Conservation (phyloP, 805 yeast species). For the Metschnikowia cubensis region DNA sequence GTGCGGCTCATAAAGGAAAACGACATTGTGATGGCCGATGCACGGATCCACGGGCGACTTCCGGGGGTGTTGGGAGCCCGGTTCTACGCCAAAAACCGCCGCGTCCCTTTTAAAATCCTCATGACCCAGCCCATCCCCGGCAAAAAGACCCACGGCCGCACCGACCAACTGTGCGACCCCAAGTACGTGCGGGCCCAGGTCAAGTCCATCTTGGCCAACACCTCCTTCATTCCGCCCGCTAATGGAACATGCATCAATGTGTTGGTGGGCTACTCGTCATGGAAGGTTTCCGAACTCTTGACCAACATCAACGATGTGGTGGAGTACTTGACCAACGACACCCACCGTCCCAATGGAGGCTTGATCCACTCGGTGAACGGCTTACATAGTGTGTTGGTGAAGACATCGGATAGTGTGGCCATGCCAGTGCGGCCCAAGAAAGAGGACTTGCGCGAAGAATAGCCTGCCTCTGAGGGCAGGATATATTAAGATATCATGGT, state of each 20-base stretch:
- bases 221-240: constrained; percentile 55
- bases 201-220: constrained; percentile 57
- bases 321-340: constrained; percentile 42
- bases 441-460: background rate
- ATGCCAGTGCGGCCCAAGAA: constrained; percentile 45
- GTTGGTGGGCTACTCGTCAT: constrained; percentile 54
- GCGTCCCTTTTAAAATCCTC: constrained; percentile 64
- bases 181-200: constrained; percentile 61
- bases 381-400: constrained; percentile 52
- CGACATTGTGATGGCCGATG: constrained; percentile 68
- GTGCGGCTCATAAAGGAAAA: constrained; percentile 53
- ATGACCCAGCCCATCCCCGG: constrained; percentile 44
- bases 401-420: constrained; percentile 63
- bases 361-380: constrained; percentile 42
- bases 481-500: too few relatives aligned
- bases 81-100: constrained; percentile 61
- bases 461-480: background rate
- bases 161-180: constrained; percentile 60
- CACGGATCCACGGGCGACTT: constrained; percentile 57
- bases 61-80: constrained; percentile 55
- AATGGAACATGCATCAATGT: constrained; percentile 59
- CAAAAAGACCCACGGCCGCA: constrained; percentile 41
- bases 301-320: constrained; percentile 52
- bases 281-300: constrained; percentile 40
- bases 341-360: constrained; percentile 57